phyloP scores from a whole-genome alignment of 192 early-diverging fungal genomes.

The Coemansia biformis region DNA sequence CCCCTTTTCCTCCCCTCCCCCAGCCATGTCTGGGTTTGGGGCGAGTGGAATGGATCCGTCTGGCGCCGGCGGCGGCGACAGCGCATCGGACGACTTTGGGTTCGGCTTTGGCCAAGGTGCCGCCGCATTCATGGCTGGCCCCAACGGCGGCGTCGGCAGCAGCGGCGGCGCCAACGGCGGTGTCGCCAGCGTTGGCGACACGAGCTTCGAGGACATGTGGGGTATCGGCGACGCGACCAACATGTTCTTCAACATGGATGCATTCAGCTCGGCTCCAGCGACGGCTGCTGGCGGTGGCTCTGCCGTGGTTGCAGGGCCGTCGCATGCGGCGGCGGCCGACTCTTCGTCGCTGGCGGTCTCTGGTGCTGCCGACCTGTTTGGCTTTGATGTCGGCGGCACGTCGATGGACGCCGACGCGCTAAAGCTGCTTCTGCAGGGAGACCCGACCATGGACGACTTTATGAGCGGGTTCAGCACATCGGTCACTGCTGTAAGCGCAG shows the following conservation, averaged over 20 bases:
- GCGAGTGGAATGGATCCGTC: conserved; percentile 6
- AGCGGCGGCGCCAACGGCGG: conserved; percentile 6
- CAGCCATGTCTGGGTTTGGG: conserved; percentile 8
- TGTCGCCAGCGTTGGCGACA: conserved; percentile 4
- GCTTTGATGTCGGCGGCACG: conserved; percentile 27
- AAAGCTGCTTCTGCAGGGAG: conserved; percentile 36
- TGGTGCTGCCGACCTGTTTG: conserved; percentile 20
- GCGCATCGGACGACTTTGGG: conserved; percentile 15
- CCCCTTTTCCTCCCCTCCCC: no score
- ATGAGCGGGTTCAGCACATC: conserved; percentile 8
- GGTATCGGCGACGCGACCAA: conserved; percentile 29
- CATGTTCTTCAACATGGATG: conserved; percentile 49
- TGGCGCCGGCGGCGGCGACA: background rate
- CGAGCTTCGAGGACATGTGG: conserved; percentile 39
- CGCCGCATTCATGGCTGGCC: conserved; percentile 10
- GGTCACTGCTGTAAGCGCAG: background rate
- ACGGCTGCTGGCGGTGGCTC: conserved; percentile 11
- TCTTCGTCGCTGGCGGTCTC: background rate
- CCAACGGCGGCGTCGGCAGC: conserved; percentile 7
- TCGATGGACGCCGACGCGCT: conserved; percentile 33
- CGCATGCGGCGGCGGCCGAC: background rate
- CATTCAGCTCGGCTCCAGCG: conserved; percentile 33
- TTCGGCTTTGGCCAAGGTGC: conserved; percentile 12
- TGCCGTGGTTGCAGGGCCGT: background rate
- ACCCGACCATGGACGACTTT: conserved; percentile 31